Conservation (phyloP, 805 yeast genomes). For the Phaffomyces antillensis region DNA sequence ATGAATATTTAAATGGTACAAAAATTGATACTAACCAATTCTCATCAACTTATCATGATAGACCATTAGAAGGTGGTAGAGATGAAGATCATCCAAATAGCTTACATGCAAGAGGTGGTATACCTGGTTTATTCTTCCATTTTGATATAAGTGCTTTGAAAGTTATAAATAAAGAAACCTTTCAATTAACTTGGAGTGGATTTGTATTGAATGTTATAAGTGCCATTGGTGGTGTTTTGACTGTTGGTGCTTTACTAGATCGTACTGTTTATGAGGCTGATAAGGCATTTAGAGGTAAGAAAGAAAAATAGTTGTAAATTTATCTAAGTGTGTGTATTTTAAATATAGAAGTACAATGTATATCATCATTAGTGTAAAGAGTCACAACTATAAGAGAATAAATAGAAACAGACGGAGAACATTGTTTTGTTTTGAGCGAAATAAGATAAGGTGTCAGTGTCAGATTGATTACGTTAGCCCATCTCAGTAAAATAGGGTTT, state of each 20-base stretch:
- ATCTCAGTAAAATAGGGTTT: too few species aligned
- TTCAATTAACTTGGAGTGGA: constrained; percentile 68
- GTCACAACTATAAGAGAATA: too few species aligned
- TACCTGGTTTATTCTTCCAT: constrained; percentile 81
- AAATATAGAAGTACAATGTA: too few species aligned
- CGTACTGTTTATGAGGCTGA: constrained; percentile 87
- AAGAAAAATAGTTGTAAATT: constrained; percentile 30
- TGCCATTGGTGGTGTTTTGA: constrained; percentile 87
- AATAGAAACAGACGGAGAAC: too few species aligned
- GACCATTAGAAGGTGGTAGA: constrained; percentile 80
- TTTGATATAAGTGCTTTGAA: constrained; percentile 93
- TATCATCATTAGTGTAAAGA: too few species aligned
- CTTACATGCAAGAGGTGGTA: constrained; percentile 73
- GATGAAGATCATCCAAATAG: constrained; percentile 91
- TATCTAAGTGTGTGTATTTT: too few species aligned
- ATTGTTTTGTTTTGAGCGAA: too few species aligned
- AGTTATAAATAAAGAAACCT: constrained; percentile 74
- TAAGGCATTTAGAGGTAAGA: constrained; percentile 61
- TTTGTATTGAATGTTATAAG: constrained; percentile 78
- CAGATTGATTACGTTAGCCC: too few species aligned
- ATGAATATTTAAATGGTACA: constrained; percentile 53
- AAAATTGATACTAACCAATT: constrained; percentile 80
- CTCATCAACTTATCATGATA: constrained; percentile 79
- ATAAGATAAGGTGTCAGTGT: too few species aligned
- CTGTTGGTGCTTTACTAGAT: constrained; percentile 86